A percentile compares a stretch with the other conserved stretches of the same genome.
Evolutionary conservation across 345 rosid species (phyloP).

Genomic region (Leavenworthia alabamica): DNA sequence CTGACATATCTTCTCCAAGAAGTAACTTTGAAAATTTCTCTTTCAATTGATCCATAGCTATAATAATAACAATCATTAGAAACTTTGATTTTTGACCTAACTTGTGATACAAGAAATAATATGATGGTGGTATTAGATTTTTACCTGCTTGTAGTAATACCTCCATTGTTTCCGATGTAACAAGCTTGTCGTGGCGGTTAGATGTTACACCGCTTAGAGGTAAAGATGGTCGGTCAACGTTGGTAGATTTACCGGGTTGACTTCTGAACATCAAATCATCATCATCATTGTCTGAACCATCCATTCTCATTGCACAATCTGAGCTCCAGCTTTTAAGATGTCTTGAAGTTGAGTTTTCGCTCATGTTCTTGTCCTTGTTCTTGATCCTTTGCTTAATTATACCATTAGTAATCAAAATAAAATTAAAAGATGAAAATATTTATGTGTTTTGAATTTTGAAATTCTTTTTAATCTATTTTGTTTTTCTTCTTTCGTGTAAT

Average conservation of each 20-base stretch:
- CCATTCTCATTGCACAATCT: conserved; percentile 31
- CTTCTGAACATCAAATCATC: conserved; percentile 26
- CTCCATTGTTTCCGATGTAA: conserved; percentile 30
- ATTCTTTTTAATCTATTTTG: too few species aligned
- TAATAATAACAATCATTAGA: conserved; percentile 20
- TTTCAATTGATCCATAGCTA: conserved; percentile 60
- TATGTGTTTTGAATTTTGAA: neutral
- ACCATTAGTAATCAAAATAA: conserved; percentile 26
- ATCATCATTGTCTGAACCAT: conserved; percentile 22
- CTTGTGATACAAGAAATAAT: neutral
- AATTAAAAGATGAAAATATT: too few species aligned
- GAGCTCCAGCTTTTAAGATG: conserved; percentile 52
- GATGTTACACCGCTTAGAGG: conserved; percentile 17
- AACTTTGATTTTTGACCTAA: neutral
- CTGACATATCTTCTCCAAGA: conserved; percentile 75
- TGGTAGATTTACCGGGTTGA: conserved; percentile 14
- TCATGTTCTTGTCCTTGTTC: conserved; percentile 53
- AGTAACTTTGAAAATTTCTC: conserved; percentile 60
- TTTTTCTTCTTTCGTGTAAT: conserved; percentile 21
- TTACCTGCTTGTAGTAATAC: conserved; percentile 30
- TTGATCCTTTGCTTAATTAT: conserved; percentile 51
- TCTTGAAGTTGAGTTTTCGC: conserved; percentile 34
- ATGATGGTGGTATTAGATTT: neutral
- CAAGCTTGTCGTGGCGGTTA: conserved; percentile 19
- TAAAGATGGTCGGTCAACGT: conserved; percentile 30